A percentile compares a stretch with the other conserved stretches of the same genome.
These are phyloP conservation scores for Nakaseomyces uthaithaninus DNA, from an alignment of 1,139 yeast genomes.

Conservation along the genomic window DNA sequence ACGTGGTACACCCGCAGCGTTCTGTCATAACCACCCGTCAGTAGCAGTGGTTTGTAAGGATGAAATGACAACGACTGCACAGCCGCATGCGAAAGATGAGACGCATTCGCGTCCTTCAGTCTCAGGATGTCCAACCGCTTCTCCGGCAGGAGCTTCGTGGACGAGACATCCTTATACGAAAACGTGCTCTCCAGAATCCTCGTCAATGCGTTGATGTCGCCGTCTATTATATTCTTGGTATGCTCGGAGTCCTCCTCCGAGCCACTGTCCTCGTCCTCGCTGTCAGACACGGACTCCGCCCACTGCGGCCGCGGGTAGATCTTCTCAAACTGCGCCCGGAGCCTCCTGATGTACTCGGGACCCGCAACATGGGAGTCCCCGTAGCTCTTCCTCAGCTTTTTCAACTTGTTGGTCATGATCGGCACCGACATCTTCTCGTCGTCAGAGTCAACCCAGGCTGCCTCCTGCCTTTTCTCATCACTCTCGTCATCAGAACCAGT, in stretches of 20 bases:
- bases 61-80: slow-evolving; percentile 82
- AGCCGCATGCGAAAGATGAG: slow-evolving; percentile 62
- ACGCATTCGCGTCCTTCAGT: slow-evolving; percentile 76
- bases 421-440: slow-evolving; percentile 69
- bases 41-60: slow-evolving; percentile 67
- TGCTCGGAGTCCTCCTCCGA: slow-evolving; percentile 34
- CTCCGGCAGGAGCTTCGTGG: slow-evolving; percentile 58
- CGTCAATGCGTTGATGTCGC: slow-evolving; percentile 49
- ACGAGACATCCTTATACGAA: slow-evolving; percentile 44
- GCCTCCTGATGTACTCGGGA: slow-evolving; percentile 56
- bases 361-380: slow-evolving; percentile 57
- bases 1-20: slow-evolving; percentile 80
- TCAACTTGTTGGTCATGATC: slow-evolving; percentile 48
- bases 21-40: slow-evolving; percentile 90
- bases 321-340: slow-evolving; percentile 78
- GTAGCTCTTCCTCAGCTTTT: slow-evolving; percentile 61
- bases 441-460: slow-evolving; percentile 89
- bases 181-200: slow-evolving; percentile 53
- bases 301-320: slow-evolving; percentile 85
- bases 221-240: slow-evolving; percentile 31
- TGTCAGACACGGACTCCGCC: slow-evolving; percentile 43
- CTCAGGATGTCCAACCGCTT: slow-evolving; percentile 65
- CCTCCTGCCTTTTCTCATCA: slow-evolving; percentile 38
- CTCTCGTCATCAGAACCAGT: slow-evolving; percentile 33
- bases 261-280: slow-evolving; percentile 30